Evolutionary conservation across 805 yeast genomes (phyloP), one percentile per base, ranked within the genome.

Genomic region (Candida patagonica): DNA sequence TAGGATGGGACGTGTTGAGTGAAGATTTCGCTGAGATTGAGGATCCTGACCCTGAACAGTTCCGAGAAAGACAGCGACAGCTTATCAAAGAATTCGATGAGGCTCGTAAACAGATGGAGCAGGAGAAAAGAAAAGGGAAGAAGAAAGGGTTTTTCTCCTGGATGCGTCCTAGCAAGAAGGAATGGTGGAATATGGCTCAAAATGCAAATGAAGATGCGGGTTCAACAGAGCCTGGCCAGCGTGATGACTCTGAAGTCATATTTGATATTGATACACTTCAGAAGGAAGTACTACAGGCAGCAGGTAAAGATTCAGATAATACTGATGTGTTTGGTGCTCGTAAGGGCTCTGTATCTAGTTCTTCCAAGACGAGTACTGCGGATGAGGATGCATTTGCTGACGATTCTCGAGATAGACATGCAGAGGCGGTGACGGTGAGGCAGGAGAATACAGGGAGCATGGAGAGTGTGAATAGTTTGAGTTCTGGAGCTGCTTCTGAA

Each of bases 21-120:
- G 98, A 92, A 43, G 95, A 88, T 57, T 92, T 92, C 56, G 80
- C 83, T 15, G 98, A 92, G 60, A 88, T 92, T 49, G 96, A 88
- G 57, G 96, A 89, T 55, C 94, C 96, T 0, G 95, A 89, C 59
- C 85, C 94, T 2, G 95, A 85, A 49, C 77, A 80, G 52, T 72
- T 76, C 19, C 87, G 87, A 48, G 75, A 89, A 48, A 55, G 63
- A 41, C 94, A 87, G 54, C 68, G 96, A 44, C 77, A 84, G 54
- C 66, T 92, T 52, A 71, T 92, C 9, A 67, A 69, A 42, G 98
- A 92, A 56, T 82, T 89, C 51, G 96, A 86, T 49, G 85, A 81
- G 47, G 94, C 94, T 1, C 72, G 84, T 41, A 76, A 74, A 40
- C 73, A 73, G 47, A 66, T 77, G 68, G 70, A 63, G 39, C 21